These are phyloP conservation scores for Hemileccinum rubropunctum DNA, from an alignment of 768 basidiomycete genomes.

Conservation along the genomic window DNA sequence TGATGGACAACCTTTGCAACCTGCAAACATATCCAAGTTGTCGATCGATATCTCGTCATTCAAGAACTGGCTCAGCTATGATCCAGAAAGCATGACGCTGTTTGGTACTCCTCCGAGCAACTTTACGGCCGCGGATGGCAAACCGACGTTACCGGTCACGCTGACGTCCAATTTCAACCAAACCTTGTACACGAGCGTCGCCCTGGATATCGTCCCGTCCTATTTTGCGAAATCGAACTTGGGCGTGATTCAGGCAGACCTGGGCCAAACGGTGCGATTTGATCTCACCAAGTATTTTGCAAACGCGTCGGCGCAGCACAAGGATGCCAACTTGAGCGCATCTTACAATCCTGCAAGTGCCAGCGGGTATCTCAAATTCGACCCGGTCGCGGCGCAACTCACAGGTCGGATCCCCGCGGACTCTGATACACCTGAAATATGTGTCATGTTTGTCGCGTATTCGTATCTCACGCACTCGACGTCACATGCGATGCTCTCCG, in stretches of 20 bases:
- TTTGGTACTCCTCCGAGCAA: constrained; percentile 61
- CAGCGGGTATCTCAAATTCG: constrained; percentile 51
- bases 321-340: constrained; percentile 52
- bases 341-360: constrained; percentile 52
- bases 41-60: constrained; percentile 57
- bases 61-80: constrained; percentile 59
- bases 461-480: constrained; percentile 65
- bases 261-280: constrained; percentile 51
- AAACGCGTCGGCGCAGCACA: constrained; percentile 38
- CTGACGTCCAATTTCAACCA: constrained; percentile 68
- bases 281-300: constrained; percentile 55
- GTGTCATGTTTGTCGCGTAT: constrained; percentile 65
- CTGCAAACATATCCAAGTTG: constrained; percentile 54
- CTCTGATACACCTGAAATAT: constrained; percentile 40
- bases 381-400: constrained; percentile 43
- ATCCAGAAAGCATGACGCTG: constrained; percentile 52
- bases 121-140: constrained; percentile 33
- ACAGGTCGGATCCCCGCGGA: constrained; percentile 54
- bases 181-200: constrained; percentile 58
- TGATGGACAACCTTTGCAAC: constrained; percentile 57
- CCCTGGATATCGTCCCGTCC: constrained; percentile 65
- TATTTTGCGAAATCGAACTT: constrained; percentile 63
- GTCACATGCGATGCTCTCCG: constrained; percentile 58
- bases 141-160: constrained; percentile 52
- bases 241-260: constrained; percentile 53